Conservation (phyloP, 2,329 filamentous ascomycete species). For the Tolypocladium guangdongense region DNA sequence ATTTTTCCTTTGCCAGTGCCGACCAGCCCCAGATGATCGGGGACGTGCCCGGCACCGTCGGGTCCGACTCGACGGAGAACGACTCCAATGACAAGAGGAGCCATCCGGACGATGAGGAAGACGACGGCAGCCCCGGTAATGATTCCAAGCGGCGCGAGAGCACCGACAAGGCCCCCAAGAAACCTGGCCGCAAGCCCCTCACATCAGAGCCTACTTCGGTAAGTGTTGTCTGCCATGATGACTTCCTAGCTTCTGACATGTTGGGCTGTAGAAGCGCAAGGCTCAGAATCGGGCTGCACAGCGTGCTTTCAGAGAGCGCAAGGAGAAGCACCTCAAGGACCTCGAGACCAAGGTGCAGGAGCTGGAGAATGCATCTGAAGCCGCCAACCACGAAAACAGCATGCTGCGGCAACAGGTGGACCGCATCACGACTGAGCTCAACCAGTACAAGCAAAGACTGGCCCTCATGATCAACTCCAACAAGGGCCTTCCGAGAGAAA, state of each 20-base stretch:
- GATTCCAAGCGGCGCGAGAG: slow-evolving; percentile 65
- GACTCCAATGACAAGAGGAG: slow-evolving; percentile 57
- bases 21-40: slow-evolving; percentile 63
- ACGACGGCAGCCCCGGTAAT: slow-evolving; percentile 38
- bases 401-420: slow-evolving; percentile 80
- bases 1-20: slow-evolving; percentile 44
- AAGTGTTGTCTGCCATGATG: slow-evolving; percentile 32
- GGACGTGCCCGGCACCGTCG: slow-evolving; percentile 47
- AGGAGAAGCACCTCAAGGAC: slow-evolving; percentile 82
- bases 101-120: slow-evolving; percentile 59
- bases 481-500: slow-evolving; percentile 28
- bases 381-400: slow-evolving; percentile 75
- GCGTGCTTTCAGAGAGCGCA: slow-evolving; percentile 85
- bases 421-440: slow-evolving; percentile 71
- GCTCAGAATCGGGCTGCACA: slow-evolving; percentile 91
- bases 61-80: slow-evolving; percentile 47
- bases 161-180: slow-evolving; percentile 81
- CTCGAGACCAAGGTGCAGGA: slow-evolving; percentile 69
- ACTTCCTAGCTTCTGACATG: neutral
- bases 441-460: slow-evolving; percentile 82
- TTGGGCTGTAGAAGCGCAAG: slow-evolving; percentile 70
- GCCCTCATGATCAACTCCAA: slow-evolving; percentile 38
- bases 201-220: slow-evolving; percentile 94
- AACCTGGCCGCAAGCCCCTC: slow-evolving; percentile 89
- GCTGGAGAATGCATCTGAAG: slow-evolving; percentile 72